Percentiles rank a stretch among this genome's conserved stretches.
phyloP scores from a whole-genome alignment of 108 stramenopile species.

The Discostella pseudostelligera region DNA sequence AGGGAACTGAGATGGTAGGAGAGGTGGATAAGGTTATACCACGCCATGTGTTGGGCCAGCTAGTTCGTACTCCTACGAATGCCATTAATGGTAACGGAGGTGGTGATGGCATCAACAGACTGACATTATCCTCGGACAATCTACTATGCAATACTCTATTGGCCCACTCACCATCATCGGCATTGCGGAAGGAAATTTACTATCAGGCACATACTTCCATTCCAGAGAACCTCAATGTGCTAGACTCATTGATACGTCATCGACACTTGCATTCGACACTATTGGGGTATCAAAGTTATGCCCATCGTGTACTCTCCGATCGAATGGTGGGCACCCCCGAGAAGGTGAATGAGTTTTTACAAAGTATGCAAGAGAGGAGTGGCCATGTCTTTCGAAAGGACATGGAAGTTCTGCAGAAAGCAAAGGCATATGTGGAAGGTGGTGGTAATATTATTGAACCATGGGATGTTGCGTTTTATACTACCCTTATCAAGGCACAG shows the following conservation, averaged over 20 bases:
- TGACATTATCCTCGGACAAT: conserved; percentile 49
- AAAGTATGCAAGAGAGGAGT: conserved; percentile 43
- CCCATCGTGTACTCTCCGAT: conserved; percentile 70
- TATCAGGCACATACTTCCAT: conserved; percentile 63
- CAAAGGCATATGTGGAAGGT: conserved; percentile 71
- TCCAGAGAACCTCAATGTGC: conserved; percentile 75
- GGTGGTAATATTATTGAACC: conserved; percentile 53
- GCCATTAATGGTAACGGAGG: too few relatives aligned
- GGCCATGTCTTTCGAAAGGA: conserved; percentile 45
- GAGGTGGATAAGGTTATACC: conserved; percentile 62
- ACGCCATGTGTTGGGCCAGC: conserved; percentile 46
- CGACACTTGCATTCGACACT: conserved; percentile 66
- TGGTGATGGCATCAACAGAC: not conserved
- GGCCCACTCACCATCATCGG: conserved; percentile 54
- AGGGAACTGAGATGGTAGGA: conserved; percentile 38
- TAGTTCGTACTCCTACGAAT: conserved; percentile 13
- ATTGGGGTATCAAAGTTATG: conserved; percentile 75
- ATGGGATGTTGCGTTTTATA: conserved; percentile 89
- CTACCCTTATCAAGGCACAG: conserved; percentile 60
- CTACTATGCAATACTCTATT: conserved; percentile 71
- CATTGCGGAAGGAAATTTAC: conserved; percentile 71
- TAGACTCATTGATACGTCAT: conserved; percentile 60
- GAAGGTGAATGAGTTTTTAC: conserved; percentile 55
- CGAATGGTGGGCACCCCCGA: conserved; percentile 69
- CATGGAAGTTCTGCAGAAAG: conserved; percentile 54